Conservation (phyloP, 495 filamentous ascomycete genomes). For the Hypoxylon trugodes region DNA sequence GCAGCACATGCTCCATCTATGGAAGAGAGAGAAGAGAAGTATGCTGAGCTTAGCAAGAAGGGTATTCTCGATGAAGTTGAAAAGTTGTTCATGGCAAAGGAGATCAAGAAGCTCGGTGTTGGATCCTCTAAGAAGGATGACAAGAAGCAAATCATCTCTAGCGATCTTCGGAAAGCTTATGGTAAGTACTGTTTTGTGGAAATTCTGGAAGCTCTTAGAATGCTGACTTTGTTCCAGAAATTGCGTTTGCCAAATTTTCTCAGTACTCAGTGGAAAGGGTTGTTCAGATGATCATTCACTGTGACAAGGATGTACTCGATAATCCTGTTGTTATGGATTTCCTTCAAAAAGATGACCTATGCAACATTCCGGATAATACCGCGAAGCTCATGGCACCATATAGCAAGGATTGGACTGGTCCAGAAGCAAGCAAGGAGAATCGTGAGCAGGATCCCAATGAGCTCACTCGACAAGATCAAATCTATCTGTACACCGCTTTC, state of each 20-base stretch:
- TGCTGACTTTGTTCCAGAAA: slow-evolving; percentile 64
- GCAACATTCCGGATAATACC: slow-evolving; percentile 88
- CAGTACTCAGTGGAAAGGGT: slow-evolving; percentile 80
- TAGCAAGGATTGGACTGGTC: slow-evolving; percentile 94
- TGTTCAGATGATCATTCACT: slow-evolving; percentile 93
- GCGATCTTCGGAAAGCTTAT: slow-evolving; percentile 88
- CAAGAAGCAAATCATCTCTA: slow-evolving; percentile 97
- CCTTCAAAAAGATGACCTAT: slow-evolving; percentile 88
- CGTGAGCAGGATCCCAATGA: slow-evolving; percentile 89
- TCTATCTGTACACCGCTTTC: slow-evolving; percentile 91
- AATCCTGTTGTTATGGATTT: slow-evolving; percentile 98
- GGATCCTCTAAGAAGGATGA: slow-evolving; percentile 77
- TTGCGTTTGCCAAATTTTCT: slow-evolving; percentile 90
- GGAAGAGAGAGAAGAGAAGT: slow-evolving; percentile 91
- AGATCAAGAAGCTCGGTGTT: slow-evolving; percentile 86
- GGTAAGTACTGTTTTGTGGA: slow-evolving; percentile 53
- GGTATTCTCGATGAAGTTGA: slow-evolving; percentile 98
- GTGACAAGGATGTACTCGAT: slow-evolving; percentile 89
- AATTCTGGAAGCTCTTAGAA: not conserved
- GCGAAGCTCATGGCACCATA: slow-evolving; percentile 93
- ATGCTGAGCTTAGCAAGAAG: slow-evolving; percentile 87
- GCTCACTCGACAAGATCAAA: slow-evolving; percentile 92
- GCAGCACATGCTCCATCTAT: slow-evolving; percentile 82
- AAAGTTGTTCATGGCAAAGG: slow-evolving; percentile 95
- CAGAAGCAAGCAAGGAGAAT: slow-evolving; percentile 78